Evolutionary conservation across 306 rosid genomes (phyloP), one percentile per base, ranked within the genome.

Genomic region (Psophocarpus tetragonolobus): DNA sequence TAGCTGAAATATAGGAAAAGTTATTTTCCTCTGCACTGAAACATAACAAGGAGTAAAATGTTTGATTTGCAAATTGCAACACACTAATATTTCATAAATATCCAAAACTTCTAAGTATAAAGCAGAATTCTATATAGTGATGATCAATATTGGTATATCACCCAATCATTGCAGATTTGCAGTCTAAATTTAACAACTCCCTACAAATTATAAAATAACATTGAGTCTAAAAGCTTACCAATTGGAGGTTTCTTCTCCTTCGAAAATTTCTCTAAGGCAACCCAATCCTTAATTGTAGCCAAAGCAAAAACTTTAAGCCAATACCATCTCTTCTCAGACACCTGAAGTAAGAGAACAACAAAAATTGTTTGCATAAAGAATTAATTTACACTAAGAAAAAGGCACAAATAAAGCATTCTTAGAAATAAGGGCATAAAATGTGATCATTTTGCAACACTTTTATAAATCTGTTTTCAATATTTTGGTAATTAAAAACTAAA

Each of bases 261-360:
- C 0, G 98, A 95, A 76, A 92, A 91, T 68, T 91, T 95, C 78
- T 95, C 97, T 72, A 95, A 80, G 44, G 92, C 93, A 70, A 67
- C 91, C 98, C 97, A 95, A 80, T 92, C 97, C 88, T 96, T 86
- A 83, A 88, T 93, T 57, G 98, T 92, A 39, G 97, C 97, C 91
- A 95, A 83, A 83, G 98, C 96, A 87, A 95, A 95, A 73, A 88
- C 97, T 86, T 95, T 95, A 69, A 92, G 96, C 98, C 97, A 95
- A 85, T 95, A 95, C 98, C 98, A 95, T 76, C 97, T 91, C 92
- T 95, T 95, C 93, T 95, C 98, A 65, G 98, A 88, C 44, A 95
- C 97, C 98, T 95, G 86, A 72, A 53, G 80, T 75, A 64, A 70
- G 53, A 67, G 17, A 79, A 69, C 42, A 81, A 74, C 36, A 27